Evolutionary conservation across 495 filamentous ascomycete genomes (phyloP).

Genomic region (Polyplosphaeria fusca): DNA sequence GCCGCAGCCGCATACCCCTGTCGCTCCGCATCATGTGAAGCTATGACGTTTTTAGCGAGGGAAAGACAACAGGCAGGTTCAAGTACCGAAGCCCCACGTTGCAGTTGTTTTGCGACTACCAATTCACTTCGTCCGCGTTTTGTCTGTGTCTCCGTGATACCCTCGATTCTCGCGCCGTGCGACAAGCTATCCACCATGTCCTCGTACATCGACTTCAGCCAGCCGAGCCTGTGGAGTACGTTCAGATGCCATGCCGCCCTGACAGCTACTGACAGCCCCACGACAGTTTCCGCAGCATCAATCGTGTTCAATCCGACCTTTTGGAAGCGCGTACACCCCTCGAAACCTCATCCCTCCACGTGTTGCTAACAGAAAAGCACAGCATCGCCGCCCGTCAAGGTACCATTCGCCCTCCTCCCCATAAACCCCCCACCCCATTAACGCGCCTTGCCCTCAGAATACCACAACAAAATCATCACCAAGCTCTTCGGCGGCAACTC

Average conservation of each 20-base stretch:
- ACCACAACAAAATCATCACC: conserved; percentile 83
- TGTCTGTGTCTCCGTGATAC: no score
- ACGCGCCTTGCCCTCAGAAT: conserved; percentile 55
- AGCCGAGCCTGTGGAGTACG: conserved; percentile 62
- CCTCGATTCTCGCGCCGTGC: no score
- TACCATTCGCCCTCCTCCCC: conserved; percentile 34
- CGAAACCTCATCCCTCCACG: neutral
- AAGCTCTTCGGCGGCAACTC: conserved; percentile 78
- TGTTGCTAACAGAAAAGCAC: neutral
- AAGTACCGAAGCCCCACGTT: no score
- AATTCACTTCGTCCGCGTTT: no score
- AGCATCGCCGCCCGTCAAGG: conserved; percentile 68
- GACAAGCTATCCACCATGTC: conserved; percentile 9
- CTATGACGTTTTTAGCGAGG: conserved; percentile 17
- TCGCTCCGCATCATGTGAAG: conserved; percentile 1
- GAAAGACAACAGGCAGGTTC: no score
- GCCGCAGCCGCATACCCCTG: neutral
- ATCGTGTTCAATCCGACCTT: conserved; percentile 77
- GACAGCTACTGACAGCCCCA: neutral
- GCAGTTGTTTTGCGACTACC: no score
- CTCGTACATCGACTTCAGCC: conserved; percentile 55
- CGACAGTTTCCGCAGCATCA: conserved; percentile 59
- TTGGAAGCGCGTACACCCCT: conserved; percentile 62
- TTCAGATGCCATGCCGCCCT: neutral
- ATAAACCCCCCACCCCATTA: neutral